Conservation (phyloP, 371 early-diverging fungal genomes). For the Rhizomucor pusillus region DNA sequence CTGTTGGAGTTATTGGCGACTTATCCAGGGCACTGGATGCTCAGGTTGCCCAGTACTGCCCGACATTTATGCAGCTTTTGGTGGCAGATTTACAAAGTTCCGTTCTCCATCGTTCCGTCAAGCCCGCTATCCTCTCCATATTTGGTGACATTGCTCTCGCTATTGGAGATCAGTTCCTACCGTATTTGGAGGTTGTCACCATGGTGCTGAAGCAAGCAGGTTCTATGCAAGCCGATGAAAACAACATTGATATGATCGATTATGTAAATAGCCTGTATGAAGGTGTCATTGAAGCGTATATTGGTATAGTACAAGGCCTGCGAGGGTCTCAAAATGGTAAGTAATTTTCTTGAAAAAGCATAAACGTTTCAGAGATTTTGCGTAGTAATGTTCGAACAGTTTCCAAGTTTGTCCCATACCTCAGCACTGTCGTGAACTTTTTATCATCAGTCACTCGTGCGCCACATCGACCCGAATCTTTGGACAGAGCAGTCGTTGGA, state of each 20-base stretch:
- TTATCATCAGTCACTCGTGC: slow-evolving; percentile 18
- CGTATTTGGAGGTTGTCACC: slow-evolving; percentile 82
- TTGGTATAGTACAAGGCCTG: slow-evolving; percentile 93
- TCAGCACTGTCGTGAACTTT: slow-evolving; percentile 75
- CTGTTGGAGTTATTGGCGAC: slow-evolving; percentile 94
- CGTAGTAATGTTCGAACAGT: slow-evolving; percentile 28
- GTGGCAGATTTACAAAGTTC: slow-evolving; percentile 72
- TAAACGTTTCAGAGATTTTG: neutral
- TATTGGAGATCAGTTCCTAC: slow-evolving; percentile 83
- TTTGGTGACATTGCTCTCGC: slow-evolving; percentile 98
- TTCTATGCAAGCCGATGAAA: slow-evolving; percentile 60
- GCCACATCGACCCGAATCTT: neutral
- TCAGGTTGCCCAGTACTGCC: slow-evolving; percentile 71
- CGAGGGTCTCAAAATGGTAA: slow-evolving; percentile 46
- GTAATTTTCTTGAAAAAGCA: slow-evolving; percentile 13
- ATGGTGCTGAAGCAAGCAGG: slow-evolving; percentile 83
- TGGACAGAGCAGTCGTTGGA: slow-evolving; percentile 69
- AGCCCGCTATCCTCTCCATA: slow-evolving; percentile 91
- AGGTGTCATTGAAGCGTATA: slow-evolving; percentile 91
- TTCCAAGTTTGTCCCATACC: slow-evolving; percentile 56
- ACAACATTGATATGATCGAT: slow-evolving; percentile 78
- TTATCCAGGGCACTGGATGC: slow-evolving; percentile 86
- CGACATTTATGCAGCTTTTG: slow-evolving; percentile 83
- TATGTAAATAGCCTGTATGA: slow-evolving; percentile 82
- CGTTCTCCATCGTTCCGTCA: slow-evolving; percentile 79